Conservation (phyloP, 306 rosid genomes). For the Gastrolobium villosum region DNA sequence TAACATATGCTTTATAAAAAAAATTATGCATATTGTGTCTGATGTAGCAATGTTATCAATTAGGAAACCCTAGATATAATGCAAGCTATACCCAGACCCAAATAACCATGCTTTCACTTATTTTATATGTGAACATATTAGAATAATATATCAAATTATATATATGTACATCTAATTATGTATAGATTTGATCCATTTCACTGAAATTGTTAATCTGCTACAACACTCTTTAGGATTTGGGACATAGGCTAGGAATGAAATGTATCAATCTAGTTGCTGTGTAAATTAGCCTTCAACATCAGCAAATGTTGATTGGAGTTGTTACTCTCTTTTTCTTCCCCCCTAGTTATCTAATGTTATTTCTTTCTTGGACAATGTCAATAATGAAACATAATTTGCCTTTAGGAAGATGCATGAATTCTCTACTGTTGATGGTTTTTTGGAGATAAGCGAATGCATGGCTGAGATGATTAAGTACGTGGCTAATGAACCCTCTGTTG, state of each 20-base stretch:
- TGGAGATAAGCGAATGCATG: conserved; percentile 83
- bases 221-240: conserved; percentile 20
- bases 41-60: background rate
- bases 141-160: no score
- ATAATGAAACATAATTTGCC: conserved; percentile 61
- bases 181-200: conserved; percentile 3
- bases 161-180: conserved; percentile 12
- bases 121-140: no score
- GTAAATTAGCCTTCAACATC: conserved; percentile 30
- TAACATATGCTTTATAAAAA: conserved; percentile 2
- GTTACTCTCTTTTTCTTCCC: conserved; percentile 14
- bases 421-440: conserved; percentile 88
- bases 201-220: conserved; percentile 22
- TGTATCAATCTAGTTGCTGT: conserved; percentile 2
- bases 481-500: conserved; percentile 93
- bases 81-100: no score
- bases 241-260: conserved; percentile 10
- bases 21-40: background rate
- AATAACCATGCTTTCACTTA: no score
- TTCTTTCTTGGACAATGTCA: conserved; percentile 49
- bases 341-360: conserved; percentile 35
- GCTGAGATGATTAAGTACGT: conserved; percentile 85
- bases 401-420: conserved; percentile 84
- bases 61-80: no score
- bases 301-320: conserved; percentile 33